Evolutionary conservation across 176 grass and related monocot species (phyloP).

Genomic region (barley (Hordeum vulgare)): DNA sequence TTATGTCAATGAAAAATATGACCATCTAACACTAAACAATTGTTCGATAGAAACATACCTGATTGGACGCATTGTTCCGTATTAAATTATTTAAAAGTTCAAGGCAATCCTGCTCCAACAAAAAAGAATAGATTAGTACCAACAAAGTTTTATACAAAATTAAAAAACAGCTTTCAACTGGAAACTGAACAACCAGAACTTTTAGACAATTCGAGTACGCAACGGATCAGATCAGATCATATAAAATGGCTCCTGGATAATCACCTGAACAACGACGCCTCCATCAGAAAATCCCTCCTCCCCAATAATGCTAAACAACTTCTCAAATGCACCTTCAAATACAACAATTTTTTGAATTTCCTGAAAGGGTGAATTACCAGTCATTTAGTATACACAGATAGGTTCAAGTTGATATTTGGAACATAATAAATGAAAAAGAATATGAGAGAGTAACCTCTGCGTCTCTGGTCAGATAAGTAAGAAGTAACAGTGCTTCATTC

Average conservation of each 20-base stretch:
- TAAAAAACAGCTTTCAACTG: slow-evolving; percentile 11
- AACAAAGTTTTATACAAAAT: slow-evolving; percentile 3
- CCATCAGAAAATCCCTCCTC: slow-evolving; percentile 99
- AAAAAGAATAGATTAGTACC: slow-evolving; percentile 28
- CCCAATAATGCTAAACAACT: slow-evolving; percentile 98
- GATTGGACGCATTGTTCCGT: slow-evolving; percentile 83
- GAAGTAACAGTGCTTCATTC: slow-evolving; percentile 95
- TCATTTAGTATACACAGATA: background rate
- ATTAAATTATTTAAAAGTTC: slow-evolving; percentile 97
- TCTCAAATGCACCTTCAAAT: slow-evolving; percentile 98
- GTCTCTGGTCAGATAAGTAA: slow-evolving; percentile 93
- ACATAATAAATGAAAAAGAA: slow-evolving; percentile 16
- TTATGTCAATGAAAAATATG: slow-evolving; percentile 14
- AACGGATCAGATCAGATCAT: slow-evolving; percentile 9
- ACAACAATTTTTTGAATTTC: slow-evolving; percentile 99
- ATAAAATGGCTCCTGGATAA: slow-evolving; percentile 8
- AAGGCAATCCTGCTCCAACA: slow-evolving; percentile 76
- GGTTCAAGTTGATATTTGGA: background rate
- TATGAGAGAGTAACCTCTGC: slow-evolving; percentile 63
- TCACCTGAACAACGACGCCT: slow-evolving; percentile 98
- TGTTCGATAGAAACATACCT: slow-evolving; percentile 47
- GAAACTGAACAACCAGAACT: background rate
- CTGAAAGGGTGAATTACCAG: slow-evolving; percentile 36
- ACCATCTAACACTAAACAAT: slow-evolving; percentile 19
- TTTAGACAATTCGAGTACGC: background rate